phyloP scores from a whole-genome alignment of 2,329 filamentous ascomycete genomes.

The Exophiala oligosperma region DNA sequence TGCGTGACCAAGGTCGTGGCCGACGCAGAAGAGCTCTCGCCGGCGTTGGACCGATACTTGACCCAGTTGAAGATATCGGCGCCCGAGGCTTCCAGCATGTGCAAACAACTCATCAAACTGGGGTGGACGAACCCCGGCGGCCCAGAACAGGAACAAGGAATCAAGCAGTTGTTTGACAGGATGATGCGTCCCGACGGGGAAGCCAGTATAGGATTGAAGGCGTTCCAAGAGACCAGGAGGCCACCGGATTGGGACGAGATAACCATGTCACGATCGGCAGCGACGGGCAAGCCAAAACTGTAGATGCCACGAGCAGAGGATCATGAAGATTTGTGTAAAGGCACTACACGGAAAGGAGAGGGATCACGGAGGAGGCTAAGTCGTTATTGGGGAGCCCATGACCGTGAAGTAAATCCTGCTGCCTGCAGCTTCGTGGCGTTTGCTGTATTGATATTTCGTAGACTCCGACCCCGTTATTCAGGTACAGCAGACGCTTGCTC shows the following conservation, averaged over 20 bases:
- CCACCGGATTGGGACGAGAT: slow-evolving; percentile 31
- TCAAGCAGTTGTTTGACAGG: not conserved
- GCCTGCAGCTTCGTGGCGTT: too few species aligned
- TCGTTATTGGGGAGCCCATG: too few species aligned
- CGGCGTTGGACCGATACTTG: not conserved
- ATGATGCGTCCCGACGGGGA: not conserved
- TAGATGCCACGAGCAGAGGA: too few species aligned
- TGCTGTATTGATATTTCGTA: too few species aligned
- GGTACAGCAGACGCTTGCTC: too few species aligned
- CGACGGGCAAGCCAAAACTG: too few species aligned
- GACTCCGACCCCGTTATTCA: too few species aligned
- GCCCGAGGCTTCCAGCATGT: not conserved
- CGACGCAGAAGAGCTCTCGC: not conserved
- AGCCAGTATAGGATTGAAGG: not conserved
- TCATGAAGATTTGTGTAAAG: too few species aligned
- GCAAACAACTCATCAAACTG: not conserved
- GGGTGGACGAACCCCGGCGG: not conserved
- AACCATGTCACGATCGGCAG: not conserved
- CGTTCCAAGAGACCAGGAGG: slow-evolving; percentile 14
- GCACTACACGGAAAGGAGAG: too few species aligned
- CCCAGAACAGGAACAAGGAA: not conserved
- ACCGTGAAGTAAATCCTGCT: too few species aligned
- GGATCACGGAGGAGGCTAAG: too few species aligned
- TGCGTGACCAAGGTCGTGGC: not conserved
- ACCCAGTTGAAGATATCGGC: not conserved